Evolutionary conservation across 768 basidiomycete genomes (phyloP).

Genomic region (Tricholoma terreum): DNA sequence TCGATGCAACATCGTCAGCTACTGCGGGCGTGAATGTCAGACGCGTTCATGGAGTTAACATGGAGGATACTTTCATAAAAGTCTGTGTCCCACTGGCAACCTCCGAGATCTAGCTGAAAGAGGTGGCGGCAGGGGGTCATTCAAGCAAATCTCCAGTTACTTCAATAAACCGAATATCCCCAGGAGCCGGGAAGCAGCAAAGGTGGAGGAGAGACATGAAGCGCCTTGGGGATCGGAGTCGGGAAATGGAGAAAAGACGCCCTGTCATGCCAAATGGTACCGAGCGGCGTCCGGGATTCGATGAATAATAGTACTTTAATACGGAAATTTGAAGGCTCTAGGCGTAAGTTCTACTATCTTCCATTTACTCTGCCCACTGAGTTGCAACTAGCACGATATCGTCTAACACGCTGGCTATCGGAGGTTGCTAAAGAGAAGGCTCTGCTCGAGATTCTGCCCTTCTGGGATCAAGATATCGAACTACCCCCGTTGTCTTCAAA

Average conservation of each 20-base stretch:
- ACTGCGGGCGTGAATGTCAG: conserved; percentile 9
- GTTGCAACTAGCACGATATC: conserved; percentile 5
- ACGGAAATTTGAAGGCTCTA: conserved; percentile 10
- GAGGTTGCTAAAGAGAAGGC: conserved; percentile 12
- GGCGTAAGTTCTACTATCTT: conserved; percentile 1
- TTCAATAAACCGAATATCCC: not conserved
- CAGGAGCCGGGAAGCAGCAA: conserved; percentile 5
- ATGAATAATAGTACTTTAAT: conserved; percentile 11
- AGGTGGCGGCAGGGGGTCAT: not conserved
- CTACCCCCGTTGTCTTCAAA: not conserved
- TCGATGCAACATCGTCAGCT: conserved; percentile 4
- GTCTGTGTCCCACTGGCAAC: conserved; percentile 8
- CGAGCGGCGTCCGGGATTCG: conserved; percentile 13
- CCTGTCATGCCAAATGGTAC: conserved; percentile 5
- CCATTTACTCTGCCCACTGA: too few species aligned
- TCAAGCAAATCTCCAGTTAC: too few species aligned
- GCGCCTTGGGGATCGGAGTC: conserved; percentile 5
- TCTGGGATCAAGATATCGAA: conserved; percentile 5
- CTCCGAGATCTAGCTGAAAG: conserved; percentile 2
- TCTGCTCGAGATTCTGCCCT: conserved; percentile 6
- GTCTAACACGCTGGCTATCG: conserved; percentile 14
- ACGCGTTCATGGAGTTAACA: conserved; percentile 6
- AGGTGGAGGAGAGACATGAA: conserved; percentile 8
- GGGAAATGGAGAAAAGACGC: not conserved
- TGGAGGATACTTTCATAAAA: not conserved